These are phyloP conservation scores for Citrus medica DNA, from an alignment of 345 rosid species.

Conservation along the genomic window DNA sequence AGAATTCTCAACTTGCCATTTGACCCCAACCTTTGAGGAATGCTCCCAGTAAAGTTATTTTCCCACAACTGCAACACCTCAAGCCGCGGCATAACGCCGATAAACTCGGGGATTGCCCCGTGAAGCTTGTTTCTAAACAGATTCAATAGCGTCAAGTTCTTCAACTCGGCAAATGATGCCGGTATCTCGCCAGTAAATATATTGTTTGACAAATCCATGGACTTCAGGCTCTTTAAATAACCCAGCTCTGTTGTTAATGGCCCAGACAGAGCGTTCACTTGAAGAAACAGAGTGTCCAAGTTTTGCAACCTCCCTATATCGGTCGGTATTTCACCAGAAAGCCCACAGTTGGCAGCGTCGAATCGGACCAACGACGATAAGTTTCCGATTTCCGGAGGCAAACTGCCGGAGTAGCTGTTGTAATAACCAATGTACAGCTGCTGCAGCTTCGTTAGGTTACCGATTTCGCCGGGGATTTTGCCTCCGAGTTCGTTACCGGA, in stretches of 20 bases:
- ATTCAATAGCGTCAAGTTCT: constrained; percentile 70
- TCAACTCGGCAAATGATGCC: constrained; percentile 40
- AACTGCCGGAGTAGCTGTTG: constrained; percentile 56
- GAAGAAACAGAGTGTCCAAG: constrained; percentile 79
- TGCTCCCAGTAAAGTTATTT: constrained; percentile 77
- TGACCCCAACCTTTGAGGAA: constrained; percentile 59
- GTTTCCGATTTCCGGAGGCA: constrained; percentile 83
- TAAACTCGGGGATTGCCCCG: constrained; percentile 75
- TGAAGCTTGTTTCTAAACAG: constrained; percentile 82
- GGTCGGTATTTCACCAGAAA: constrained; percentile 62
- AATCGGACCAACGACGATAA: constrained; percentile 55
- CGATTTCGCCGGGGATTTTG: constrained; percentile 68
- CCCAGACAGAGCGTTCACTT: constrained; percentile 72
- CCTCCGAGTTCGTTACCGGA: constrained; percentile 82
- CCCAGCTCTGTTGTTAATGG: constrained; percentile 58
- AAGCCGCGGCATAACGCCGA: constrained; percentile 68
- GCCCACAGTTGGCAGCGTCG: constrained; percentile 68
- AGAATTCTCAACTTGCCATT: constrained; percentile 55
- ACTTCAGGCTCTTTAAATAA: constrained; percentile 59
- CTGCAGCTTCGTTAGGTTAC: constrained; percentile 55
- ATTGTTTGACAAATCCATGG: constrained; percentile 89
- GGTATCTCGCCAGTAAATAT: constrained; percentile 80
- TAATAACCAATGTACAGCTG: constrained; percentile 84
- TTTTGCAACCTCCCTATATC: constrained; percentile 65
- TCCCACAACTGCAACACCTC: constrained; percentile 93